A percentile compares a stretch with the other conserved stretches of the same genome.
Conservation (phyloP, 2,329 filamentous ascomycete genomes). For the Grosmannia huntii region DNA sequence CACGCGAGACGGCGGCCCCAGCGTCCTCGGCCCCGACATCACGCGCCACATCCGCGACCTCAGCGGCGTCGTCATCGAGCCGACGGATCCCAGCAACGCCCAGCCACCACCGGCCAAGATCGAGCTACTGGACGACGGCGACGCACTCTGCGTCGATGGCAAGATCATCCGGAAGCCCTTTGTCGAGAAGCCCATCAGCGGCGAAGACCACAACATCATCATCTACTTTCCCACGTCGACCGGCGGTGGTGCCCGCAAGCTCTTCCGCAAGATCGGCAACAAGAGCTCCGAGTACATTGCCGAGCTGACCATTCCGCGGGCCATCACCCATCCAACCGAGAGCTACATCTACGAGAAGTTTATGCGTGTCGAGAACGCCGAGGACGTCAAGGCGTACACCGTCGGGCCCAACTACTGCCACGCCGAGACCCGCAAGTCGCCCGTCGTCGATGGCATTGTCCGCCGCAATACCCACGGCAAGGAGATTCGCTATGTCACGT, state of each 20-base stretch:
- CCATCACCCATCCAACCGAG: constrained; percentile 63
- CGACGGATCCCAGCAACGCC: constrained; percentile 45
- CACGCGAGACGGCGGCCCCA: constrained; percentile 82
- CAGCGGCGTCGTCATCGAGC: constrained; percentile 64
- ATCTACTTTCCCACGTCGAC: constrained; percentile 88
- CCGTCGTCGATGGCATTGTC: constrained; percentile 91
- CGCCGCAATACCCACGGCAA: constrained; percentile 95
- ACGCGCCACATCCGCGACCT: constrained; percentile 68
- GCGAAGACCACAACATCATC: constrained; percentile 96
- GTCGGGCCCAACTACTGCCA: constrained; percentile 90
- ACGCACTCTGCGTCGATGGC: constrained; percentile 81
- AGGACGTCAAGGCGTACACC: constrained; percentile 97
- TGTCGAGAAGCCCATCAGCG: constrained; percentile 96
- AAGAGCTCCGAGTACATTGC: constrained; percentile 94
- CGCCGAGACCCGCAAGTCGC: constrained; percentile 92
- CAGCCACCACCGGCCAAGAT: constrained; percentile 49
- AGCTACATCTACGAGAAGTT: constrained; percentile 98
- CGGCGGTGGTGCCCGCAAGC: constrained; percentile 76
- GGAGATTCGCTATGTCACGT: constrained; percentile 89
- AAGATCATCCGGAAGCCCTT: constrained; percentile 77
- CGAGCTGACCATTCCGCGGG: constrained; percentile 61
- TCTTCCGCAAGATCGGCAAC: constrained; percentile 97
- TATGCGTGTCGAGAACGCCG: constrained; percentile 88
- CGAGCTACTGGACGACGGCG: constrained; percentile 78
- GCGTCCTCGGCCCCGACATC: constrained; percentile 63